phyloP scores from a whole-genome alignment of 768 basidiomycete genomes.

The Lactarius psammicola region DNA sequence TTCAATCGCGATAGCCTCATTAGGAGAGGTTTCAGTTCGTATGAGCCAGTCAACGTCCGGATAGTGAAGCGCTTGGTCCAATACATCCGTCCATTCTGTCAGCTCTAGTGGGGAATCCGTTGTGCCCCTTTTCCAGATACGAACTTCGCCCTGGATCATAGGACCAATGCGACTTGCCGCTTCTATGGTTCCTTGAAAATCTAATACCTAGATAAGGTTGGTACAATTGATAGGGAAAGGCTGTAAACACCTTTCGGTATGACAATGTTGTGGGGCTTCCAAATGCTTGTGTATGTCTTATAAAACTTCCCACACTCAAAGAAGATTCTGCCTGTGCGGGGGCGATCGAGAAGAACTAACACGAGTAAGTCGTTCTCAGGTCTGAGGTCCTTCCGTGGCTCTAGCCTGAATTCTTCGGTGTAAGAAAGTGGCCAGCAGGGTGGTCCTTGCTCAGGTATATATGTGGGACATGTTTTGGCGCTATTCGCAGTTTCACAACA shows the following conservation, averaged over 20 bases:
- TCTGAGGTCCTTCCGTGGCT: constrained; percentile 23
- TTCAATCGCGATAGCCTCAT: constrained; percentile 21
- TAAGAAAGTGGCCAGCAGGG: constrained; percentile 11
- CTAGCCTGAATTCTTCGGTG: constrained; percentile 13
- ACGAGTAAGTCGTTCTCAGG: constrained; percentile 14
- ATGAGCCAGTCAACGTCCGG: constrained; percentile 24
- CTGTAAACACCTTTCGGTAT: constrained; percentile 15
- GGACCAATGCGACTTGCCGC: constrained; percentile 12
- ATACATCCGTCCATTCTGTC: constrained; percentile 18
- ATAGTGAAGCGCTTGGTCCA: constrained; percentile 15
- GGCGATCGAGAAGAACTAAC: constrained; percentile 14
- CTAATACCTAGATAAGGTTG: constrained; percentile 10
- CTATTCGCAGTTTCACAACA: constrained; percentile 21
- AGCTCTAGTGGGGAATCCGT: background rate
- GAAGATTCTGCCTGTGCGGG: constrained; percentile 20
- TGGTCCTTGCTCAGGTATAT: constrained; percentile 21
- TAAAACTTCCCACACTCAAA: constrained; percentile 20
- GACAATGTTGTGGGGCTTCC: constrained; percentile 14
- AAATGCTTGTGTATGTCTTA: constrained; percentile 21
- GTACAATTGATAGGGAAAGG: background rate
- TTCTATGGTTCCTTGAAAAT: constrained; percentile 22
- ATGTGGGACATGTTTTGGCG: constrained; percentile 21
- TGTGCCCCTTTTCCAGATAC: constrained; percentile 23
- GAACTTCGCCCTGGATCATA: constrained; percentile 12
- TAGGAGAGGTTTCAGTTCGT: constrained; percentile 18